Conservation (phyloP, 805 yeast species). For the Lipomyces yamanashiensis region DNA sequence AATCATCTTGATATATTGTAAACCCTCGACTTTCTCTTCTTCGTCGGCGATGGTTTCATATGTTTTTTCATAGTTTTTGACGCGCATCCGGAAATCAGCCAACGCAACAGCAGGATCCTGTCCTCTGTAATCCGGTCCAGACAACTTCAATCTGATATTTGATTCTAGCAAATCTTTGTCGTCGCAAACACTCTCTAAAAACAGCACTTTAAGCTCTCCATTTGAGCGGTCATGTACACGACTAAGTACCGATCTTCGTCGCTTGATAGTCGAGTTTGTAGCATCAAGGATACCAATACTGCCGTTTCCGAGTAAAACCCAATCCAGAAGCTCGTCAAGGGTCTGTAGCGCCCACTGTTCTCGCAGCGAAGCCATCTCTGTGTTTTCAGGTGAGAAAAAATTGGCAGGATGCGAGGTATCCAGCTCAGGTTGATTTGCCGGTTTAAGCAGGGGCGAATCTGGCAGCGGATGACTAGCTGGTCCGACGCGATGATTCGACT, state of each 20-base stretch:
- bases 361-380: slow-evolving; percentile 64
- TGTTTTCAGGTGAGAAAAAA: slow-evolving; percentile 83
- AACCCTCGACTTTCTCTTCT: slow-evolving; percentile 63
- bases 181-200: slow-evolving; percentile 84
- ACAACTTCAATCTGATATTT: slow-evolving; percentile 80
- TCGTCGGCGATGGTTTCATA: slow-evolving; percentile 87
- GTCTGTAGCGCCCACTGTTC: slow-evolving; percentile 98
- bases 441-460: slow-evolving; percentile 43
- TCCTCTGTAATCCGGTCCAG: slow-evolving; percentile 89
- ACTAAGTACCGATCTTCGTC: slow-evolving; percentile 66
- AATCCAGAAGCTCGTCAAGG: slow-evolving; percentile 78
- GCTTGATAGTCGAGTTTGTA: slow-evolving; percentile 78
- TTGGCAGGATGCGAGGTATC: slow-evolving; percentile 67
- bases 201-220: slow-evolving; percentile 70
- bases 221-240: slow-evolving; percentile 42
- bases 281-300: slow-evolving; percentile 95
- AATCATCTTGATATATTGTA: slow-evolving; percentile 92
- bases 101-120: slow-evolving; percentile 84
- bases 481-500: slow-evolving; percentile 63
- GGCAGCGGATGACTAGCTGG: slow-evolving; percentile 71
- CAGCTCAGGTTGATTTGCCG: slow-evolving; percentile 4
- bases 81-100: slow-evolving; percentile 78
- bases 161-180: slow-evolving; percentile 78
- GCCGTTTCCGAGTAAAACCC: slow-evolving; percentile 78
- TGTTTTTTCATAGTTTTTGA: slow-evolving; percentile 82